phyloP scores from a whole-genome alignment of 495 filamentous ascomycete species.

The Evernia prunastri region DNA sequence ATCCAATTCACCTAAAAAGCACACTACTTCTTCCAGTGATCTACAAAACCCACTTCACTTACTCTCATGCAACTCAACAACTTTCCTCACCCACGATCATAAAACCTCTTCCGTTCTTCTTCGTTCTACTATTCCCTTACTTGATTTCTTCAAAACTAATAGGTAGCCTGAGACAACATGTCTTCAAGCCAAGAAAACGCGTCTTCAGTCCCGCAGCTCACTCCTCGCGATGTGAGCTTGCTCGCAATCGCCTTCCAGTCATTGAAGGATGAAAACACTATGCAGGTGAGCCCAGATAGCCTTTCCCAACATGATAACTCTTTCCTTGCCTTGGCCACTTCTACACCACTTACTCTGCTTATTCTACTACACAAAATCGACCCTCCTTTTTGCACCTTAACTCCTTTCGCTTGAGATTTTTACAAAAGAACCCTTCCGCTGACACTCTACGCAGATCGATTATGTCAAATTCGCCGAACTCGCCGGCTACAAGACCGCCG shows the following conservation, averaged over 20 bases:
- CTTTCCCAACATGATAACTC: background rate
- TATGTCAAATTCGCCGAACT: conserved; percentile 32
- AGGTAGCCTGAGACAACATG: no score
- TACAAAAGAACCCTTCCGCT: background rate
- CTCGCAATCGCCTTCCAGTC: conserved; percentile 3
- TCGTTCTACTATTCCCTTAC: background rate
- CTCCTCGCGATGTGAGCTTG: background rate
- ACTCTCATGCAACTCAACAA: background rate
- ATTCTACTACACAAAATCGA: background rate
- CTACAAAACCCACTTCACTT: background rate
- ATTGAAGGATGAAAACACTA: background rate
- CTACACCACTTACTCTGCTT: background rate
- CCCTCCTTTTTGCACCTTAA: background rate
- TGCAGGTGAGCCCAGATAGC: background rate
- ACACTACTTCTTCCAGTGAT: background rate
- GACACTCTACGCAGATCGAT: conserved; percentile 32
- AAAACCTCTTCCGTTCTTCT: background rate
- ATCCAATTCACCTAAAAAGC: background rate
- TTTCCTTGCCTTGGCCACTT: background rate
- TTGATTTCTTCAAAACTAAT: no score
- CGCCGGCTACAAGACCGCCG: conserved; percentile 34
- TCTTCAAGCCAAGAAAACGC: background rate
- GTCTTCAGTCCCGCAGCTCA: background rate
- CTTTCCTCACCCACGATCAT: background rate
- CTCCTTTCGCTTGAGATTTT: background rate